phyloP scores from a whole-genome alignment of 768 basidiomycete species.

The Auricularia cornea region DNA sequence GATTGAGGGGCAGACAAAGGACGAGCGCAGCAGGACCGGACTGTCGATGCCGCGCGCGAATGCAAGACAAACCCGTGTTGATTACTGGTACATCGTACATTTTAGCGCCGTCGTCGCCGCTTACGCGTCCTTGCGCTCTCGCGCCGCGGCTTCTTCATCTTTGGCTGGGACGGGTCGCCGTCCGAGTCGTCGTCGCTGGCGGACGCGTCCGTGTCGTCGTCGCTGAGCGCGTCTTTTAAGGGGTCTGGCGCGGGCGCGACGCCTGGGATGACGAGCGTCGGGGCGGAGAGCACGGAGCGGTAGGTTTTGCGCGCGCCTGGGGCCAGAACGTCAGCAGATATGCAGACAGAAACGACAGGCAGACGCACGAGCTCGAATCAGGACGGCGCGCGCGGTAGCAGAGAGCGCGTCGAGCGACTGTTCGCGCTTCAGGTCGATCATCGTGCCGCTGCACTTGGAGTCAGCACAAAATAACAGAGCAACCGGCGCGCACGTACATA shows the following conservation, averaged over 20 bases:
- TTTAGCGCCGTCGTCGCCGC: no score
- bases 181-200: no score
- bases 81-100: no score
- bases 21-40: no score
- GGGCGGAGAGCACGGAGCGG: slow-evolving; percentile 71
- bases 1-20: no score
- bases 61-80: no score
- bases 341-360: not conserved
- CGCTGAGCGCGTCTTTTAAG: not conserved
- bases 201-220: not conserved
- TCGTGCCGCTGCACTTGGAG: slow-evolving; percentile 39
- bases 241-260: not conserved
- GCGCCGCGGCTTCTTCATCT: no score
- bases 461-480: not conserved
- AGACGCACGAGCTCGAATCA: slow-evolving; percentile 63
- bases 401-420: slow-evolving; percentile 55
- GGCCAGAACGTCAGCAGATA: not conserved
- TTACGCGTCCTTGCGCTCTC: no score
- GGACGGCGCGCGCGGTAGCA: slow-evolving; percentile 53
- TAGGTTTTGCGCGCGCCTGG: slow-evolving; percentile 77
- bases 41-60: no score
- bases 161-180: no score
- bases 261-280: slow-evolving; percentile 50
- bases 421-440: slow-evolving; percentile 65
- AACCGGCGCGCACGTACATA: slow-evolving; percentile 39